phyloP scores from a whole-genome alignment of 805 yeast genomes.

The Saccharomycopsis selenospora region DNA sequence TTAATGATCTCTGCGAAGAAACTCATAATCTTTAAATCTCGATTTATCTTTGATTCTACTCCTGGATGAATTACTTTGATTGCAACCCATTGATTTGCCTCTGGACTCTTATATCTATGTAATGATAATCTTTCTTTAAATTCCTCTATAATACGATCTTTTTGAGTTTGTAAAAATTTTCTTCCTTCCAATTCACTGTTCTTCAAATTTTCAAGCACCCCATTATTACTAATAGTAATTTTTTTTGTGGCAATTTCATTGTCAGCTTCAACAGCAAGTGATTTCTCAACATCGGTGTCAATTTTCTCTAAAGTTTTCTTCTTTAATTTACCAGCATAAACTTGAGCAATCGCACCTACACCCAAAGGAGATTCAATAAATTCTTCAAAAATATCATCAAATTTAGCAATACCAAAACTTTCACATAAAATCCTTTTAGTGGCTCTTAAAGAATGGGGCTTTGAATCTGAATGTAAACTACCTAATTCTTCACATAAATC shows the following conservation, averaged over 20 bases:
- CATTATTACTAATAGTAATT: background rate
- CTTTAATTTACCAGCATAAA: constrained; percentile 65
- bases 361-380: constrained; percentile 76
- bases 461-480: constrained; percentile 74
- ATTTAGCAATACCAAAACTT: constrained; percentile 40
- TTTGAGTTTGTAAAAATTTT: constrained; percentile 28
- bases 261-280: background rate
- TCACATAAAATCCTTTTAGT: constrained; percentile 53
- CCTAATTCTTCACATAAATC: constrained; percentile 73
- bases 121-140: constrained; percentile 27
- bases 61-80: constrained; percentile 89
- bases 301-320: constrained; percentile 35
- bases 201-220: background rate
- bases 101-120: constrained; percentile 24
- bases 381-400: constrained; percentile 76
- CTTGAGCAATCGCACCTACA: constrained; percentile 99
- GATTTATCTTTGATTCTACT: constrained; percentile 59
- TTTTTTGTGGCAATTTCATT: background rate
- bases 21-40: constrained; percentile 81
- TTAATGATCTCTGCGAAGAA: constrained; percentile 70
- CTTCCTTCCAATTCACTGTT: background rate
- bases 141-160: constrained; percentile 19
- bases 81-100: constrained; percentile 60
- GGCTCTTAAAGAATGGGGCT: constrained; percentile 55
- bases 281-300: constrained; percentile 21